Conservation (phyloP, 257 asterid genomes). For the Solanum tarapatanum region DNA sequence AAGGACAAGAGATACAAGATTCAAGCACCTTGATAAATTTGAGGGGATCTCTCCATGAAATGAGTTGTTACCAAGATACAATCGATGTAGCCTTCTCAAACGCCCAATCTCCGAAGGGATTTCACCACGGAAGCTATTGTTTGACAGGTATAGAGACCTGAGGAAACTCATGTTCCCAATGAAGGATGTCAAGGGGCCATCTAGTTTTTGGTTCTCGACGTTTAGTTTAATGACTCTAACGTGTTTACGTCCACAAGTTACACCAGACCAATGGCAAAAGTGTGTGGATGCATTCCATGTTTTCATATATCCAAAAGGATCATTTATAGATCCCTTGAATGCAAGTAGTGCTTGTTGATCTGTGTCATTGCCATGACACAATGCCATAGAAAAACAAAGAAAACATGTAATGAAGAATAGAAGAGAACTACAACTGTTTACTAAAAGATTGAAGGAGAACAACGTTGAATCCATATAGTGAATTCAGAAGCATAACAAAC, state of each 20-base stretch:
- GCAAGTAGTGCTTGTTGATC: constrained; percentile 5
- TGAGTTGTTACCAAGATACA: constrained; percentile 1
- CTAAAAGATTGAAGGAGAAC: not conserved
- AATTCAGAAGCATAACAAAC: not conserved
- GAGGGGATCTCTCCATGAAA: constrained; percentile 11
- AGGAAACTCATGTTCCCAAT: constrained; percentile 14
- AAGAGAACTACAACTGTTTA: not conserved
- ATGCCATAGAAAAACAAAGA: not conserved
- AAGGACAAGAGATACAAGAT: constrained; percentile 4
- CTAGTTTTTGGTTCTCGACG: not conserved
- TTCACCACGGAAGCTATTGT: constrained; percentile 6
- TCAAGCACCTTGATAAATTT: constrained; percentile 5
- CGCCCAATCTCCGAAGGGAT: constrained; percentile 7
- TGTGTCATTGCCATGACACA: not conserved
- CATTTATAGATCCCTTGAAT: not conserved
- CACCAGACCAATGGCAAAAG: constrained; percentile 19
- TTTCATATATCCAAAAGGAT: not conserved
- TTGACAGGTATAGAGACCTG: not conserved
- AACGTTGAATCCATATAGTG: not conserved
- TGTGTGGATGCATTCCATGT: constrained; percentile 18
- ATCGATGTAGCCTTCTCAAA: constrained; percentile 2
- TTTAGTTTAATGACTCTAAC: constrained; percentile 5
- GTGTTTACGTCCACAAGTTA: constrained; percentile 2
- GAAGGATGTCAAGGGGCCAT: constrained; percentile 5
- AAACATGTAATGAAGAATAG: not conserved